Base-by-base conservation (phyloP, 1,139 yeast species). In the Taphrina populina region DNA sequence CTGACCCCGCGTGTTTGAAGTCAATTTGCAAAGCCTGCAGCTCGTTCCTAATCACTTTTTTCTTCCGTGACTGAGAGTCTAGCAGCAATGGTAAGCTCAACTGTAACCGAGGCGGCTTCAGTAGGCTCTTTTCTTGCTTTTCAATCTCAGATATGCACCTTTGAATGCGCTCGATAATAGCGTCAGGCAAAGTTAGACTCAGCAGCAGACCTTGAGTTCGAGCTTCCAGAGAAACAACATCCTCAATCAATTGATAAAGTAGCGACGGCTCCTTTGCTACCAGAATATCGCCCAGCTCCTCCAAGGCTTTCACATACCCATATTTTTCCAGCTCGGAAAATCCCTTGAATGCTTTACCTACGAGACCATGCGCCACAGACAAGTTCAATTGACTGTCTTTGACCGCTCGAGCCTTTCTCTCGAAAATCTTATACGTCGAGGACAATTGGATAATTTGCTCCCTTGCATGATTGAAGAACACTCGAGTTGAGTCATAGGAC, bases 391-490 rank as follows among this genome's bases (percentile, higher is more conserved):
- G 44, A 6, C 54, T 46, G 23, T 49, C 54, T 30, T 41, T 40
- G 10, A 39, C 46, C 6, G 54, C 45, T 15, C 54, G 40, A 15
- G 46, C 24, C 15, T 49, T 49, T 2, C 54, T 24, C 46, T 49
- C 54, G 36, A 30, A 32, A 24, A 49, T 41, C 15, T 30, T 37
- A 39, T 49, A 49, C 11, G 39, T 49, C n/a, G 45, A 49, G 7
- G 54, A 49, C n/a, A 49, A 33, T 26, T 37, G 33, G 32, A 49
- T 21, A 19, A 49, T 20, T 24, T 49, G 54, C 46, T 49, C 54
- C 23, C 46, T 29, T 3, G 54, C 54, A 39, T 49, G 54, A 10
- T 20, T 11, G 20, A 49, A 49, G 40, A 49, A 49, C 10, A 39
- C 20, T 20, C 37, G 39, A 8, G 54, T 41, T 7, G 54, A 49